Evolutionary conservation across 345 rosid species (phyloP).

Genomic region (Ailanthus altissimus): DNA sequence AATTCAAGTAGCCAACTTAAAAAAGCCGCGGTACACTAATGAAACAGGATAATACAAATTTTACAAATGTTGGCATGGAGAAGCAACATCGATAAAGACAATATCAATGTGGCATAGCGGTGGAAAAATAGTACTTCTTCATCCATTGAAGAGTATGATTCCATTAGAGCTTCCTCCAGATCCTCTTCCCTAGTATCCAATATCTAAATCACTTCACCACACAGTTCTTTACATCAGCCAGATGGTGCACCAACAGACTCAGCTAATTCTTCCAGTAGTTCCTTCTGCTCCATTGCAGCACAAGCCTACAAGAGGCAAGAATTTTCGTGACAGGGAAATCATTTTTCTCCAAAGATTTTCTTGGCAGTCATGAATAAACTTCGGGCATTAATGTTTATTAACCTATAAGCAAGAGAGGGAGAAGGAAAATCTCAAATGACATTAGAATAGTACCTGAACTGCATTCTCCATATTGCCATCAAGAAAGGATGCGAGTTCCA

Average conservation of each 20-base stretch:
- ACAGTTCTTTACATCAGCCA: constrained; percentile 30
- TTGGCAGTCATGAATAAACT: background rate
- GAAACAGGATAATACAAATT: background rate
- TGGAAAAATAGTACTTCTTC: background rate
- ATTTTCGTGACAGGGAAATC: constrained; percentile 1
- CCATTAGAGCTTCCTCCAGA: background rate
- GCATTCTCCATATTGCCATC: constrained; percentile 74
- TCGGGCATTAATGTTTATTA: background rate
- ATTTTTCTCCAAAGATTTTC: background rate
- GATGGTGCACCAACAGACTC: constrained; percentile 55
- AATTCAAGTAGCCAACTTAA: background rate
- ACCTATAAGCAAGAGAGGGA: background rate
- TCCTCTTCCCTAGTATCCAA: background rate
- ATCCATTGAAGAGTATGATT: background rate
- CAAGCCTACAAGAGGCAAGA: constrained; percentile 63
- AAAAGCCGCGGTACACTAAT: background rate
- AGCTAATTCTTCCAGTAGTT: constrained; percentile 82
- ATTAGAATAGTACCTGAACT: constrained; percentile 63
- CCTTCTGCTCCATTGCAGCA: constrained; percentile 79
- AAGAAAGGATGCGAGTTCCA: constrained; percentile 77
- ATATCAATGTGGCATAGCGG: background rate
- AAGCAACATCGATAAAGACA: background rate
- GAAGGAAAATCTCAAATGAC: background rate
- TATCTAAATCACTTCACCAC: background rate
- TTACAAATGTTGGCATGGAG: background rate